Conservation (phyloP, 2,329 filamentous ascomycete species). For the Neopestalotiopsis sp. region DNA sequence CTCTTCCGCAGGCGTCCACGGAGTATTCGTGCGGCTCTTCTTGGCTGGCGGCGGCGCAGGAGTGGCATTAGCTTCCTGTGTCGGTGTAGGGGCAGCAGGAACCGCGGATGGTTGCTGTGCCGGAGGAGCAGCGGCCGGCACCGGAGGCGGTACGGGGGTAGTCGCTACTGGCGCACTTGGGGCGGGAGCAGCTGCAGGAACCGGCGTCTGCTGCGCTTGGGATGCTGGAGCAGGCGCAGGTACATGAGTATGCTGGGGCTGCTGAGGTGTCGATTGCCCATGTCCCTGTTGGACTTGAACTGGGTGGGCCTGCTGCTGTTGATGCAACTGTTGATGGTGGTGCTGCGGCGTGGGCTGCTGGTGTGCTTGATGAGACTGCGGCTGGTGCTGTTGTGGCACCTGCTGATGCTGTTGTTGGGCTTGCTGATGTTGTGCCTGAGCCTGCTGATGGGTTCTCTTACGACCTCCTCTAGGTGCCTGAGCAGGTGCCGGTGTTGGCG, state of each 20-base stretch:
- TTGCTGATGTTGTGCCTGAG: constrained; percentile 28
- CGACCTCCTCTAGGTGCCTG: constrained; percentile 33
- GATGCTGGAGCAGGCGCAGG: constrained; percentile 18
- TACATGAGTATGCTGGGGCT: constrained; percentile 24
- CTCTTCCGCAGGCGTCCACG: constrained; percentile 96
- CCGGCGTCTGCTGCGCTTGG: constrained; percentile 31
- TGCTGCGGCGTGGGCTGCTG: constrained; percentile 35
- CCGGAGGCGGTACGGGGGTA: constrained; percentile 31
- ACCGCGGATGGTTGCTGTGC: constrained; percentile 34
- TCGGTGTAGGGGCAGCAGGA: constrained; percentile 32
- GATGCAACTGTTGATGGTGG: constrained; percentile 29
- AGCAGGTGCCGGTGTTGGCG: constrained; percentile 37
- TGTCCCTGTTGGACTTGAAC: constrained; percentile 30
- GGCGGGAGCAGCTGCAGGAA: constrained; percentile 33
- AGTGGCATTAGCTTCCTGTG: constrained; percentile 39
- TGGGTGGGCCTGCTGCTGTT: constrained; percentile 35
- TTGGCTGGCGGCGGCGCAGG: constrained; percentile 68
- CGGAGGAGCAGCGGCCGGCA: constrained; percentile 33
- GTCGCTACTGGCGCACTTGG: constrained; percentile 26
- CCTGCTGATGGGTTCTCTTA: constrained; percentile 36
- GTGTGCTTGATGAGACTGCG: constrained; percentile 30
- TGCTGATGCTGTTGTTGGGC: constrained; percentile 29
- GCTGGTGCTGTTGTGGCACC: constrained; percentile 30
- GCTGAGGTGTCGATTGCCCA: constrained; percentile 38
- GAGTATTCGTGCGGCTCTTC: constrained; percentile 97